Evolutionary conservation across 805 yeast genomes (phyloP), one percentile per base, ranked within the genome.

Genomic region (Saccharomycopsis fodiens): DNA sequence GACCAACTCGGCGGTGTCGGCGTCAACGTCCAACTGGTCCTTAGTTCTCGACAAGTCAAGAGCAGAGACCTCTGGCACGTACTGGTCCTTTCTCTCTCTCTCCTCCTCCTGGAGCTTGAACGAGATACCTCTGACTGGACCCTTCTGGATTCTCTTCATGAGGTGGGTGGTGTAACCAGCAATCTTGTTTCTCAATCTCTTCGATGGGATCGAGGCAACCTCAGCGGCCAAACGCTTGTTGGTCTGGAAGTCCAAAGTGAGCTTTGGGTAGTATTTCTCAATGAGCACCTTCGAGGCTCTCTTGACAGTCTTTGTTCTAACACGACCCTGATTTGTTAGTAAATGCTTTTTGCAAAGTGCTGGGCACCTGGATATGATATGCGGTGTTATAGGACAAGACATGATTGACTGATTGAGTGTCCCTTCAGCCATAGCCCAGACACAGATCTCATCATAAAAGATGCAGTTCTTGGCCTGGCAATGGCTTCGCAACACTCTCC

Each of bases 131-230:
- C 97, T 89, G 66, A 93, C 99, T 79, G 99, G 99, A 72, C 99
- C 99, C 82, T 91, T 93, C 78, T 94, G 97, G 70, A 93, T 93
- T 81, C 99, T 89, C 82, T 87, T 93, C 98, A 93, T 94, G 74
- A 93, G 83, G 76, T 93, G 99, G 68, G 98, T 93, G 75, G 98
- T 93, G 96, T 91, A 93, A 73, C 99, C 99, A 72, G 99, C 98
- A 67, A 93, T 94, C 87, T 93, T 93, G 93, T 93, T 93, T 82
- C 99, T 93, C 74, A 93, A 85, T 78, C 99, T 87, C 85, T 93
- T 93, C 67, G 98, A 87, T 74, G 91, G 97, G 70, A 93, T 94
- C 73, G 85, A 89, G 61, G 99, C 98, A 65, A 93, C 89, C 76
- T 94, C 96, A 66, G 87, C 84, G 65, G 96, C 84, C 71, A 94